Conservation (phyloP, 148 eudicot genomes). For the Cornus suecica region DNA sequence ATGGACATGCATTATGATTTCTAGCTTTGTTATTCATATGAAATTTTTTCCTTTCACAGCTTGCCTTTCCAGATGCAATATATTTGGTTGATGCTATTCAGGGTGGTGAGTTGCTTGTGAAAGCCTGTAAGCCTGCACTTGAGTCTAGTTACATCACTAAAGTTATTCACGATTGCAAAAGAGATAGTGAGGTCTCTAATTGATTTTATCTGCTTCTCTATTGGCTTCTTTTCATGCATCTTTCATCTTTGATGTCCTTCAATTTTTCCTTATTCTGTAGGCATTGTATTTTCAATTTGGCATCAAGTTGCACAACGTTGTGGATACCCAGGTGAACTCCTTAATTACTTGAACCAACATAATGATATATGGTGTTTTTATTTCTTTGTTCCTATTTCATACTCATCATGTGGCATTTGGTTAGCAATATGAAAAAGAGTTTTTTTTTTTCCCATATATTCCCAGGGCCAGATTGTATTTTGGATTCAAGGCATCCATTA, state of each 20-base stretch:
- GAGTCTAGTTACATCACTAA: slow-evolving; percentile 79
- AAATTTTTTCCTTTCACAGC: slow-evolving; percentile 38
- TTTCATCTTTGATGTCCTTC: slow-evolving; percentile 2
- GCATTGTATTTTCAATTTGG: slow-evolving; percentile 85
- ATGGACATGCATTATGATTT: background rate
- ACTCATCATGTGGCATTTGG: background rate
- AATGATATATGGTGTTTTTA: background rate
- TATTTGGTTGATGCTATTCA: slow-evolving; percentile 84
- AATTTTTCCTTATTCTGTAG: slow-evolving; percentile 31
- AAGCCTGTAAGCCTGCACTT: slow-evolving; percentile 96
- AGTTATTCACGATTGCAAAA: slow-evolving; percentile 96
- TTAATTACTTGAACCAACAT: background rate
- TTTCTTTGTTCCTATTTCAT: slow-evolving; percentile 1
- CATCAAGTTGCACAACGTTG: slow-evolving; percentile 81
- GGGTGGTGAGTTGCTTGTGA: slow-evolving; percentile 68
- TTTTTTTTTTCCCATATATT: no score
- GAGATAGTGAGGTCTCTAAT: slow-evolving; percentile 87
- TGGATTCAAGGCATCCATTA: background rate
- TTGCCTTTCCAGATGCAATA: slow-evolving; percentile 90
- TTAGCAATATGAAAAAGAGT: background rate
- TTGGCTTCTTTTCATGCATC: background rate
- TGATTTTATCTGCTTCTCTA: slow-evolving; percentile 8
- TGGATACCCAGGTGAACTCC: slow-evolving; percentile 78
- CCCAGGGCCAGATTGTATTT: background rate
- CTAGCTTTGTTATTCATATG: background rate